Percentiles rank a stretch among this genome's conserved stretches.
Conservation (phyloP, 306 rosid species). For the Quercus cerris region DNA sequence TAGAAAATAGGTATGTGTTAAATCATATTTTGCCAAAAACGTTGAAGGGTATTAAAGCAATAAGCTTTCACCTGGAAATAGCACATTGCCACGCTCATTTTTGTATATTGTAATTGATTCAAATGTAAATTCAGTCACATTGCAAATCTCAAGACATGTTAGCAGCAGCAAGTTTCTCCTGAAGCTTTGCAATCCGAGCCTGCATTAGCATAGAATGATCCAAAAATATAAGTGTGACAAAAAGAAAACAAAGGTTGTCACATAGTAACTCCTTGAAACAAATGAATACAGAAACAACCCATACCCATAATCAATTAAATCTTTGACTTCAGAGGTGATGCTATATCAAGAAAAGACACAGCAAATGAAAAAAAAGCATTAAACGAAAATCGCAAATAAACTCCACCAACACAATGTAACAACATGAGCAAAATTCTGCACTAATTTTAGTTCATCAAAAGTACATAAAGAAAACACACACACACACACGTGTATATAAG, state of each 20-base stretch:
- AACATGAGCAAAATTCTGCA: background rate
- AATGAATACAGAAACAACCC: background rate
- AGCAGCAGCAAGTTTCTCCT: conserved; percentile 50
- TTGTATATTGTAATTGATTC: conserved; percentile 7
- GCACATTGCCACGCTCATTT: background rate
- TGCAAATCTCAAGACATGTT: conserved; percentile 30
- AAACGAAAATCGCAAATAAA: background rate
- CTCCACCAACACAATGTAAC: background rate
- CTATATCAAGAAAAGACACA: background rate
- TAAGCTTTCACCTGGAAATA: conserved; percentile 21
- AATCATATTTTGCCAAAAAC: background rate
- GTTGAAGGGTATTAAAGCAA: background rate
- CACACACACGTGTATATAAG: no score
- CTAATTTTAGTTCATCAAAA: background rate
- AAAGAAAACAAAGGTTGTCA: background rate
- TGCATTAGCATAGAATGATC: conserved; percentile 25
- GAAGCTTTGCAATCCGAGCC: conserved; percentile 63
- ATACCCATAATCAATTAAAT: background rate
- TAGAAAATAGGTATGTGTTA: background rate
- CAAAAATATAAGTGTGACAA: background rate
- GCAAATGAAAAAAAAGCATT: background rate
- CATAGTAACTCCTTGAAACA: background rate
- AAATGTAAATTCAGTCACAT: conserved; percentile 8
- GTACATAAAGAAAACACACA: background rate
- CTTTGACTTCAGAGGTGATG: background rate